A percentile compares a stretch with the other conserved stretches of the same genome.
These are phyloP conservation scores for Sporothrix pseudoabietina DNA, from an alignment of 2,329 filamentous ascomycete genomes.

Conservation along the genomic window DNA sequence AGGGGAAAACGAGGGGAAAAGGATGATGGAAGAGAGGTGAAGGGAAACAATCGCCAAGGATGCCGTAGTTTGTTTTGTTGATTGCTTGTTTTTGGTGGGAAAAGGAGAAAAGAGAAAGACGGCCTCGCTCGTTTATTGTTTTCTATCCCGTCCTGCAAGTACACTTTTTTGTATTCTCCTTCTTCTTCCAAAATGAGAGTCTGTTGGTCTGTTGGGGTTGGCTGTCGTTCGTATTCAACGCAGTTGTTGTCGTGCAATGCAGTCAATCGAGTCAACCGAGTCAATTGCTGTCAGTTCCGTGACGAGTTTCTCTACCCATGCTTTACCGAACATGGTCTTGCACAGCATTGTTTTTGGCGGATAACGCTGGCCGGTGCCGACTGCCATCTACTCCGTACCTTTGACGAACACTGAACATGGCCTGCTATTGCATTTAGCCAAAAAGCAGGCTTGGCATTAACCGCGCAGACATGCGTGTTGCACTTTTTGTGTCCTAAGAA, in stretches of 20 bases:
- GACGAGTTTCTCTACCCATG: not conserved
- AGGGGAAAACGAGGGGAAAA: not conserved
- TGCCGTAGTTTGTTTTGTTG: not conserved
- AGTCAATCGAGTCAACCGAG: not conserved
- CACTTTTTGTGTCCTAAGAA: not conserved
- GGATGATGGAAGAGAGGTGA: not conserved
- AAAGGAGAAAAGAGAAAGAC: not conserved
- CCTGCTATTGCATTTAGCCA: conserved; percentile 19
- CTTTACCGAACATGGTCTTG: too few relatives aligned
- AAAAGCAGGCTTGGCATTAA: conserved; percentile 15
- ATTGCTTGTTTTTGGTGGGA: conserved; percentile 12
- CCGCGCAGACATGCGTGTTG: not conserved
- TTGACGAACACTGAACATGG: not conserved
- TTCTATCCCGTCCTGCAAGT: conserved; percentile 8
- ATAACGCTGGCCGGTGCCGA: not conserved
- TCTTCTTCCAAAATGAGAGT: conserved; percentile 3
- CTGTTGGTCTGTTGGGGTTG: not conserved
- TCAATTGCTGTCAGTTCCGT: not conserved
- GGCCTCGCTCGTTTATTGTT: not conserved
- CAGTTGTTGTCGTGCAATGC: too few relatives aligned
- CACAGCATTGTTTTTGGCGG: not conserved
- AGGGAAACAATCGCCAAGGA: not conserved
- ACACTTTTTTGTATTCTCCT: not conserved
- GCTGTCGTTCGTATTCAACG: not conserved
- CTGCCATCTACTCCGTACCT: not conserved